These are phyloP conservation scores for Peronospora tabacina DNA, from an alignment of 352 stramenopile genomes.

Conservation along the genomic window DNA sequence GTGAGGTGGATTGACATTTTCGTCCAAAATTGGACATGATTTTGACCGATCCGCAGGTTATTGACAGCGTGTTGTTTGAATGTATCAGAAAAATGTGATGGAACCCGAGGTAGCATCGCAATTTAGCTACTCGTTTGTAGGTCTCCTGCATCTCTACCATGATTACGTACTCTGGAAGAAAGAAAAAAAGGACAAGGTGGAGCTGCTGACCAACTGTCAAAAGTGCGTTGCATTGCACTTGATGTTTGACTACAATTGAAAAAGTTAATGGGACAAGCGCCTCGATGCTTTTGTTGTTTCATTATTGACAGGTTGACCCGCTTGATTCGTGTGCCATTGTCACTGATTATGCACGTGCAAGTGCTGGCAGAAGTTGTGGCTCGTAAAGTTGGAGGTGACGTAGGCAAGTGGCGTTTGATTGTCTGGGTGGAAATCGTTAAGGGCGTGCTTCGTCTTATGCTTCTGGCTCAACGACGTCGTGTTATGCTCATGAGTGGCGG, in stretches of 20 bases:
- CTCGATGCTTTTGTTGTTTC: not conserved
- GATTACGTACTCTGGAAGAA: slow-evolving; percentile 78
- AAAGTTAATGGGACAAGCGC: not conserved
- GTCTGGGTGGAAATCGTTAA: slow-evolving; percentile 74
- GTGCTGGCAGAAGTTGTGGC: slow-evolving; percentile 73
- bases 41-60: not conserved
- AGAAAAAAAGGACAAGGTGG: slow-evolving; percentile 8
- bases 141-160: slow-evolving; percentile 70
- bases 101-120: slow-evolving; percentile 65
- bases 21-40: not conserved
- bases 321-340: slow-evolving; percentile 59
- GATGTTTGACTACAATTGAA: too few relatives aligned
- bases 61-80: slow-evolving; percentile 2
- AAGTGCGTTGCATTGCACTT: slow-evolving; percentile 21
- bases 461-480: slow-evolving; percentile 54
- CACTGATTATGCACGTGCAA: slow-evolving; percentile 71
- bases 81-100: slow-evolving; percentile 39
- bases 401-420: slow-evolving; percentile 72
- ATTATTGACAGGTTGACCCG: slow-evolving; percentile 37
- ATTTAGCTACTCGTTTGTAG: slow-evolving; percentile 69
- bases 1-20: slow-evolving; percentile 15
- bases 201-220: slow-evolving; percentile 16
- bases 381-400: slow-evolving; percentile 56
- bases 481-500: slow-evolving; percentile 49
- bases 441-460: slow-evolving; percentile 50